Evolutionary conservation across 352 stramenopile genomes (phyloP).

Genomic region (Globisporangium nunn): DNA sequence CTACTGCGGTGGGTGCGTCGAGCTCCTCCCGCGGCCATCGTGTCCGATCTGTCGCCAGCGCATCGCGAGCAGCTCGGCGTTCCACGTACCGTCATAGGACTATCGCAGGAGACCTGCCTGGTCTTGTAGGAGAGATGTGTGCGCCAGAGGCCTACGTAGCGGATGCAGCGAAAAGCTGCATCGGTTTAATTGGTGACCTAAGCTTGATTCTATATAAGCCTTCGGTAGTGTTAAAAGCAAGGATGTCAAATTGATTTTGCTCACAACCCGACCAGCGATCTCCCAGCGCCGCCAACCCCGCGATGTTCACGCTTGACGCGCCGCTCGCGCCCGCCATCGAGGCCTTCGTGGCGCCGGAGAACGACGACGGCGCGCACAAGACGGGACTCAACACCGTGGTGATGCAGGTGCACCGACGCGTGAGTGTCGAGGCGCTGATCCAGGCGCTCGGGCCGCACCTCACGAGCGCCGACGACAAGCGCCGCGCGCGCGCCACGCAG

Average conservation of each 20-base stretch:
- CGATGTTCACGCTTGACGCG: slow-evolving; percentile 82
- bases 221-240: not conserved
- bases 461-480: slow-evolving; percentile 74
- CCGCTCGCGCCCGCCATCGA: slow-evolving; percentile 80
- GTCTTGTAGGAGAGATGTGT: no score
- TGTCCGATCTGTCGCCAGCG: slow-evolving; percentile 66
- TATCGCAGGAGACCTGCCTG: no score
- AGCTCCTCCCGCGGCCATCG: slow-evolving; percentile 46
- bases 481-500: slow-evolving; percentile 69
- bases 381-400: slow-evolving; percentile 84
- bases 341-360: slow-evolving; percentile 81
- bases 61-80: slow-evolving; percentile 51
- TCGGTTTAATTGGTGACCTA: no score
- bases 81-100: slow-evolving; percentile 53
- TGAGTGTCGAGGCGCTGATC: slow-evolving; percentile 76
- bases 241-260: not conserved
- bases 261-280: no score
- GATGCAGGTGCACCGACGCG: slow-evolving; percentile 79
- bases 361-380: slow-evolving; percentile 77
- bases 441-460: slow-evolving; percentile 64
- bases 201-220: no score
- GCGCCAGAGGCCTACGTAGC: no score
- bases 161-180: no score
- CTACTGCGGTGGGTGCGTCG: slow-evolving; percentile 64
- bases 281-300: no score